Base-by-base conservation (phyloP, 2,329 filamentous ascomycete genomes). In the Gnomoniopsis smithogilvyi region DNA sequence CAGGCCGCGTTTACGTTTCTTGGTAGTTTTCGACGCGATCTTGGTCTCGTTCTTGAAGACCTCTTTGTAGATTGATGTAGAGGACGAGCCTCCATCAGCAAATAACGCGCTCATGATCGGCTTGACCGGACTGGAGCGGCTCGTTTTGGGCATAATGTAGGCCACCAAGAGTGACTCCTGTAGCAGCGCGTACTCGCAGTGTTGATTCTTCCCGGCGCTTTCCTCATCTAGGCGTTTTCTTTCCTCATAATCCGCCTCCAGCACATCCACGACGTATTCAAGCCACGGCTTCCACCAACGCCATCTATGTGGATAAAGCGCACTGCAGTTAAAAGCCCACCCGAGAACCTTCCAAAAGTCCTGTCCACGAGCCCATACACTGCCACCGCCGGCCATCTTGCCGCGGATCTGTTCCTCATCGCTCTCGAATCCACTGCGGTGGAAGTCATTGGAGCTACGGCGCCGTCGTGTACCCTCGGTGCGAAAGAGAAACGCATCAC, bases 311-410 rank as follows among this genome's bases (percentile, higher is more conserved):
- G 86, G 86, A 65, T 94, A 80, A 34, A 82, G 72, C 1, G 89
- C 81, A 54, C 91, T 93, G 75, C 94, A 98, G 69, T 94, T 95
- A 71, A 98, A 92, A 0, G 91, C 89, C 95, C 95, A 98, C 3
- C 94, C 95, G 0, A 95, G 82, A 0, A 91, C 84, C 46, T 87
- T 83, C 92, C 95, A 99, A 67, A 98, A 96, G 69, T 96, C 91
- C 62, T 90, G 86, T 1, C 89, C 90, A n/a, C 84, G 82, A 17
- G 76, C 77, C 85, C 90, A 96, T 1, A 97, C 63, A 33, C 89
- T 88, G 47, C 85, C 80, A 15, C 81, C 76, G 53, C 84, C 82
- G 1, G 88, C 87, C 59, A 92, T 78, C 11, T 80, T 78, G 7
- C 84, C 80, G 46, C 79, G 76, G 38, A 92, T 74, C 11, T 76